Percentiles rank a stretch among this genome's conserved stretches.
phyloP scores from a whole-genome alignment of 179 eudicot genomes.

The Heliamphora pulchella region DNA sequence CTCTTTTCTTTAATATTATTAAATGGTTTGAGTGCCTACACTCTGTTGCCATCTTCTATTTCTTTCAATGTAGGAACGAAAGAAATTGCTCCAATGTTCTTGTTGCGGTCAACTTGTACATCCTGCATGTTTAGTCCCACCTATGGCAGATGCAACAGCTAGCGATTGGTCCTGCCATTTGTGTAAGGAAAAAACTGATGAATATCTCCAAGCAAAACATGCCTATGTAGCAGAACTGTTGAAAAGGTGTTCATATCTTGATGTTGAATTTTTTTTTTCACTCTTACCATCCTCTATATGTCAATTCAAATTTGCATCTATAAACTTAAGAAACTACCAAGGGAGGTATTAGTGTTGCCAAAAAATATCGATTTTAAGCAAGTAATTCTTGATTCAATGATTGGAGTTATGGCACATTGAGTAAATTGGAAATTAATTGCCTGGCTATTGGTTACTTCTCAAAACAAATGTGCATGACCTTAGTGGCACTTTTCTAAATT shows the following conservation, averaged over 20 bases:
- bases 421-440: neutral
- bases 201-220: conserved; percentile 70
- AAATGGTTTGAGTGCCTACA: conserved; percentile 12
- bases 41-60: neutral
- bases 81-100: conserved; percentile 84
- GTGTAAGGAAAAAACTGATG: conserved; percentile 94
- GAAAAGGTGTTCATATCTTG: conserved; percentile 45
- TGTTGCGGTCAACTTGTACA: conserved; percentile 79
- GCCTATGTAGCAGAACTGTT: conserved; percentile 65
- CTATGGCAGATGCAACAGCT: conserved; percentile 40
- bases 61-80: conserved; percentile 63
- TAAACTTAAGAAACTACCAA: neutral
- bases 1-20: conserved; percentile 7
- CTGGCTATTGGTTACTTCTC: neutral
- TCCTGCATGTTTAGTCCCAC: conserved; percentile 86
- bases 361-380: neutral
- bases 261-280: no score
- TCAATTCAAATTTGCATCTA: neutral
- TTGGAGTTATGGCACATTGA: neutral
- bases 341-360: neutral
- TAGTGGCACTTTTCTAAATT: neutral
- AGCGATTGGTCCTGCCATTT: conserved; percentile 86
- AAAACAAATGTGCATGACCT: neutral
- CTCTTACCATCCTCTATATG: neutral
- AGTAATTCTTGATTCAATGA: neutral